Conservation (phyloP, 1,284 basidiomycete genomes). For the Sanghuangporus weigelae region DNA sequence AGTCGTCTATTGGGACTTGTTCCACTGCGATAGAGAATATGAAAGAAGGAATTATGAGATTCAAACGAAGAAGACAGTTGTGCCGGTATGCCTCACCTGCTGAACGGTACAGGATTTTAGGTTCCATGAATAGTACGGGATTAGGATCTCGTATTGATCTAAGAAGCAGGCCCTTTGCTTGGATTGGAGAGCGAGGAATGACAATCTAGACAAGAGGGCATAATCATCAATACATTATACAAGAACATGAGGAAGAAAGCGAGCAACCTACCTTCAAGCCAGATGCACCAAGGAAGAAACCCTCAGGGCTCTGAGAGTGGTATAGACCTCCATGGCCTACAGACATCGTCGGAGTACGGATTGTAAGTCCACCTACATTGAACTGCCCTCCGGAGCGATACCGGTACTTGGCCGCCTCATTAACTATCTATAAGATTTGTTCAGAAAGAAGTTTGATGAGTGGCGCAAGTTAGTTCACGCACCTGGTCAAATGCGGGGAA, state of each 20-base stretch:
- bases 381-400: conserved; percentile 87
- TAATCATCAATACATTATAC: not conserved
- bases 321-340: conserved; percentile 93
- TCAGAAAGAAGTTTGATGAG: not conserved
- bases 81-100: conserved; percentile 40
- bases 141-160: conserved; percentile 87
- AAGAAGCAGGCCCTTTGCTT: conserved; percentile 89
- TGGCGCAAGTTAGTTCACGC: conserved; percentile 19
- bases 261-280: conserved; percentile 68
- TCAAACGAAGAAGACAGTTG: not conserved
- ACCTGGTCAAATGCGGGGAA: conserved; percentile 92
- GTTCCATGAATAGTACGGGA: conserved; percentile 93
- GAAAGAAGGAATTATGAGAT: not conserved
- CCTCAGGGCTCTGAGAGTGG: conserved; percentile 93
- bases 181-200: conserved; percentile 88
- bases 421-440: conserved; percentile 64
- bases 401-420: conserved; percentile 91
- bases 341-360: conserved; percentile 85
- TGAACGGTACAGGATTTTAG: conserved; percentile 85
- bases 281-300: conserved; percentile 87
- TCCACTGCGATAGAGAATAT: conserved; percentile 52
- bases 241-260: not conserved
- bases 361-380: conserved; percentile 80
- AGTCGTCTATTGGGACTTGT: conserved; percentile 89
- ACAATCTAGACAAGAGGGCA: conserved; percentile 52